Evolutionary conservation across 495 filamentous ascomycete genomes (phyloP).

Genomic region (Penicillium silybi): DNA sequence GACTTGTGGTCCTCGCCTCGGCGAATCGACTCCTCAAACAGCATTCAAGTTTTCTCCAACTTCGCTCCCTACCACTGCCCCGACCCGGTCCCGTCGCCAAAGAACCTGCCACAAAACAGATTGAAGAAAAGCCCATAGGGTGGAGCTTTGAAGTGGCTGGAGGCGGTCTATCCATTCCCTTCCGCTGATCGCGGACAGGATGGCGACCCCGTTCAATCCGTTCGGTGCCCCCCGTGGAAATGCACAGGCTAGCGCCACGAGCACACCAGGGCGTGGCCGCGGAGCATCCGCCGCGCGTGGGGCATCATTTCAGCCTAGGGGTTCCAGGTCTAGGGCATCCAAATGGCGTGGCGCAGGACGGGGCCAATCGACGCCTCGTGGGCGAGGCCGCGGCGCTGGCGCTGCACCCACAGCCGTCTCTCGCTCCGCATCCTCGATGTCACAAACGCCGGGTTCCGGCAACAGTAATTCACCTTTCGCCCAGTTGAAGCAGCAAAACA

Average conservation of each 20-base stretch:
- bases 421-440: not conserved
- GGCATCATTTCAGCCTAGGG: conserved; percentile 21
- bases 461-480: conserved; percentile 30
- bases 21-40: conserved; percentile 11
- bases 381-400: conserved; percentile 18
- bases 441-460: not conserved
- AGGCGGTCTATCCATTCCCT: conserved; percentile 9
- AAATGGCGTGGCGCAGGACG: conserved; percentile 28
- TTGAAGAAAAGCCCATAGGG: not conserved
- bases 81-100: not conserved
- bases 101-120: not conserved
- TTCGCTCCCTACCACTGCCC: not conserved
- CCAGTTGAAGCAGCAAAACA: conserved; percentile 23
- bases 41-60: not conserved
- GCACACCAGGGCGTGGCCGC: conserved; percentile 24
- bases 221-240: conserved; percentile 21
- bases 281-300: conserved; percentile 21
- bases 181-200: conserved; percentile 33
- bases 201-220: conserved; percentile 37
- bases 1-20: conserved; percentile 17
- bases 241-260: conserved; percentile 5
- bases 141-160: not conserved
- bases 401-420: conserved; percentile 8
- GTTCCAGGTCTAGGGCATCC: conserved; percentile 12
- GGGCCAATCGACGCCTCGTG: conserved; percentile 12